A percentile compares a stretch with the other conserved stretches of the same genome.
phyloP scores from a whole-genome alignment of 106 monocot genomes.

The Apostasia ramifera region DNA sequence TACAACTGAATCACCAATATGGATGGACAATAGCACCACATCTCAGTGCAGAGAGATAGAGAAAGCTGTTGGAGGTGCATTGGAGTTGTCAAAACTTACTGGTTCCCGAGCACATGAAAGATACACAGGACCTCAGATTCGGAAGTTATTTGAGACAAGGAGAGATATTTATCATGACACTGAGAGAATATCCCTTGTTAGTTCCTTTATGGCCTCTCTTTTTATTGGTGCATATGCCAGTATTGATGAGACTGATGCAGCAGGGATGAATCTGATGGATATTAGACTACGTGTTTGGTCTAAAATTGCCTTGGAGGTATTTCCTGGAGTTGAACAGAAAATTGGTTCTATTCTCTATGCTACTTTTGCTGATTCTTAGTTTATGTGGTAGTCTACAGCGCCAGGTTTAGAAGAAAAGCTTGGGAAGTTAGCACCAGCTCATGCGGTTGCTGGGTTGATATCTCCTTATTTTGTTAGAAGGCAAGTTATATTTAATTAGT shows the following conservation, averaged over 20 bases:
- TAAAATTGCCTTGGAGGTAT: conserved; percentile 68
- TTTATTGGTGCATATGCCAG: conserved; percentile 67
- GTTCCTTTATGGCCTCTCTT: conserved; percentile 90
- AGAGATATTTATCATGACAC: conserved; percentile 62
- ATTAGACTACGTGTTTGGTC: conserved; percentile 66
- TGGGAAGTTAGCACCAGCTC: conserved; percentile 75
- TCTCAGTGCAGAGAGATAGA: conserved; percentile 90
- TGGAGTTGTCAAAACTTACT: conserved; percentile 76
- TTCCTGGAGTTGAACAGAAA: neutral
- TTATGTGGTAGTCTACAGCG: conserved; percentile 62
- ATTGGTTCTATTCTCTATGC: conserved; percentile 1
- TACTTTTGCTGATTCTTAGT: neutral
- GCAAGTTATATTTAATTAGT: conserved; percentile 15
- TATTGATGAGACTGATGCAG: conserved; percentile 91
- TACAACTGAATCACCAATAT: conserved; percentile 68
- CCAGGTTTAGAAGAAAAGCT: conserved; percentile 86
- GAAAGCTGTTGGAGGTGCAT: conserved; percentile 66
- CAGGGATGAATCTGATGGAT: conserved; percentile 99
- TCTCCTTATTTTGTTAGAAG: conserved; percentile 83
- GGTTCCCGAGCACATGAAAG: conserved; percentile 89
- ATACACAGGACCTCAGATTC: conserved; percentile 85
- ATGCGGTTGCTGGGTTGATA: conserved; percentile 77
- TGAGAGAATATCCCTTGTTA: conserved; percentile 94
- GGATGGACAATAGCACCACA: conserved; percentile 97
- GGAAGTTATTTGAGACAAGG: conserved; percentile 58